Conservation (phyloP, 2,329 filamentous ascomycete genomes). For the Sordariomycetes sp. region DNA sequence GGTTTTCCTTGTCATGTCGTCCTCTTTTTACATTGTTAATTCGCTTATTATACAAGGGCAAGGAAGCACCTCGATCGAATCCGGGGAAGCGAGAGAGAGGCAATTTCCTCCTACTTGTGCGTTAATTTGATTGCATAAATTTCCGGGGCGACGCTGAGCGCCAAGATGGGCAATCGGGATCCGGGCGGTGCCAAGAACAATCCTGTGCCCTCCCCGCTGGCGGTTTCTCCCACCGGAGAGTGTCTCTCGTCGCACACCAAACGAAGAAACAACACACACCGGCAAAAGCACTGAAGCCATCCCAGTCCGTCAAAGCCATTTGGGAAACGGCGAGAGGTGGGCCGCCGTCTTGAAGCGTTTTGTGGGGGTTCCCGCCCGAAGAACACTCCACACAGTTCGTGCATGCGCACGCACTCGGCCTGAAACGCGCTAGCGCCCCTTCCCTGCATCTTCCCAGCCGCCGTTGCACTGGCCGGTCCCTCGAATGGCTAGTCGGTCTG, state of each 20-base stretch:
- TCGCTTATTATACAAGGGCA: background rate
- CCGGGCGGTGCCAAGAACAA: too few relatives aligned
- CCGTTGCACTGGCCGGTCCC: background rate
- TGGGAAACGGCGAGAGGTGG: background rate
- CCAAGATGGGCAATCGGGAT: background rate
- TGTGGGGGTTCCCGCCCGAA: background rate
- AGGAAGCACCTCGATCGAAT: background rate
- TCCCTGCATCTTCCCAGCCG: background rate
- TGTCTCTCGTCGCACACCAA: too few relatives aligned
- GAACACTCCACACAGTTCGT: background rate
- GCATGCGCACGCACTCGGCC: background rate
- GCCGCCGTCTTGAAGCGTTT: background rate
- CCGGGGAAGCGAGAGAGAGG: background rate
- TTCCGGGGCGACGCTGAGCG: background rate
- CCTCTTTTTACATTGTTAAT: background rate
- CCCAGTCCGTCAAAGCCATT: too few relatives aligned
- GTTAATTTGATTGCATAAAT: background rate
- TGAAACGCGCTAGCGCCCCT: slow-evolving; percentile 1
- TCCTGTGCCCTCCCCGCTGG: too few relatives aligned
- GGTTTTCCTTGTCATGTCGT: background rate
- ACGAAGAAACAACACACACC: background rate
- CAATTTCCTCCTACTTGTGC: background rate
- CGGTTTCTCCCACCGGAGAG: too few relatives aligned
- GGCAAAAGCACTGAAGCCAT: background rate
- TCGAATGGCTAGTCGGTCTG: background rate